Evolutionary conservation across 495 filamentous ascomycete genomes (phyloP).

Genomic region (Aspergillus sclerotiicarbonarius): DNA sequence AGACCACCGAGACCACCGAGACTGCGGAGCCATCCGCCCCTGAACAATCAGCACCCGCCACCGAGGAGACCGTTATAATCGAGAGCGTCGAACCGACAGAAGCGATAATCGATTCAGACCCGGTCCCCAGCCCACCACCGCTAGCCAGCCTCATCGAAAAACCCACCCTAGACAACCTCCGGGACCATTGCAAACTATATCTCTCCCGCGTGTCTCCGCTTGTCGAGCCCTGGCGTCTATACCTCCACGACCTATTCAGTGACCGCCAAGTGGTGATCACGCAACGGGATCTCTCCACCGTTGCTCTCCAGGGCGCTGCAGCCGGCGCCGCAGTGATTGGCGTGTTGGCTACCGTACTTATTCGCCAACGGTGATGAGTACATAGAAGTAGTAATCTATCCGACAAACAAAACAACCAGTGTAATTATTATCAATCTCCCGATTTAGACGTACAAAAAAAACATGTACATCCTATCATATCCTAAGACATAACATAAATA

Average conservation of each 20-base stretch:
- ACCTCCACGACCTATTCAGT: constrained; percentile 58
- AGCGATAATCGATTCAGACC: constrained; percentile 1
- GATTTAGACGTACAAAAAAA: background rate
- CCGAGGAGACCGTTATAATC: background rate
- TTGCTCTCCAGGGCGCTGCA: constrained; percentile 70
- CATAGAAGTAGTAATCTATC: too few species aligned
- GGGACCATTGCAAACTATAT: constrained; percentile 26
- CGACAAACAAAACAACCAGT: background rate
- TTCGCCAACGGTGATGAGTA: constrained; percentile 46
- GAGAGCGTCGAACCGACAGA: background rate
- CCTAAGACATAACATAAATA: too few species aligned
- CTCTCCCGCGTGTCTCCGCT: constrained; percentile 24
- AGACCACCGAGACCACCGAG: background rate
- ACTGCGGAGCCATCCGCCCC: background rate
- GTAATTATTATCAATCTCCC: background rate
- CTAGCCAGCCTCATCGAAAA: constrained; percentile 8
- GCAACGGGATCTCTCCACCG: constrained; percentile 70
- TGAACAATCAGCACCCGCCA: background rate
- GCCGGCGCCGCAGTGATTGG: constrained; percentile 65
- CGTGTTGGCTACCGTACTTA: constrained; percentile 52
- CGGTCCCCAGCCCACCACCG: background rate
- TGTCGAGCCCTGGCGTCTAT: constrained; percentile 50
- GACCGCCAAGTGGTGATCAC: constrained; percentile 63
- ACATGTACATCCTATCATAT: too few species aligned
- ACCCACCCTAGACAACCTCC: constrained; percentile 4